Conservation (phyloP, 208 protist species). For the Trypanosoma cruzi region DNA sequence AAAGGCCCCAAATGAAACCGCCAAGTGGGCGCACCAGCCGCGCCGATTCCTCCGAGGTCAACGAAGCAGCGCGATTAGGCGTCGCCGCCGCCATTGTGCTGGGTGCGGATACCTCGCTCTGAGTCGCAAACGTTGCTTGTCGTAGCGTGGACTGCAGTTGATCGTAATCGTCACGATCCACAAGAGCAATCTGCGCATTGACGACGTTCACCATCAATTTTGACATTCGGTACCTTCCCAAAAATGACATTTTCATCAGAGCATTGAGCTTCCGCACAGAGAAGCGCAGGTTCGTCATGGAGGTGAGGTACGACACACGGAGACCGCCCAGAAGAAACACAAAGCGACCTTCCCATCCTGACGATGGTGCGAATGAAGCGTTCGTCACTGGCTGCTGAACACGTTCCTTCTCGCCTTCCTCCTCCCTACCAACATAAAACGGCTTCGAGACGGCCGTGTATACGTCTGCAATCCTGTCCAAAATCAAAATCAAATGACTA, state of each 20-base stretch:
- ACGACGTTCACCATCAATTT: constrained; percentile 64
- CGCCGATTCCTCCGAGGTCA: background rate
- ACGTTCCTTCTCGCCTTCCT: constrained; percentile 12
- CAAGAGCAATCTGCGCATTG: constrained; percentile 71
- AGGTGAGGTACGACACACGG: constrained; percentile 76
- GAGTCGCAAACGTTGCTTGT: background rate
- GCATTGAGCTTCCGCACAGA: constrained; percentile 58
- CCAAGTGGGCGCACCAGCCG: constrained; percentile 37
- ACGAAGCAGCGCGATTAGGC: background rate
- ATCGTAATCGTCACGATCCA: constrained; percentile 88
- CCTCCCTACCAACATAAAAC: constrained; percentile 20
- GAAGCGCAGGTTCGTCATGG: constrained; percentile 82
- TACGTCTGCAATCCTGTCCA: constrained; percentile 52
- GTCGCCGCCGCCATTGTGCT: constrained; percentile 20
- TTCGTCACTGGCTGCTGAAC: background rate
- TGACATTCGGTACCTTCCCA: constrained; percentile 30
- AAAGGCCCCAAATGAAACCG: constrained; percentile 87
- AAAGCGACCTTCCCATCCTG: constrained; percentile 36
- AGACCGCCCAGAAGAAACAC: constrained; percentile 71
- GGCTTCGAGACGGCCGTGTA: constrained; percentile 32
- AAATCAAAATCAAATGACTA: constrained; percentile 75
- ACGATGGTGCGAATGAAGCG: background rate
- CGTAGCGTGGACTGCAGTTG: constrained; percentile 29
- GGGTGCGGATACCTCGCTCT: constrained; percentile 29
- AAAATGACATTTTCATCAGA: constrained; percentile 40